A percentile compares a stretch with the other conserved stretches of the same genome.
Evolutionary conservation across 805 yeast genomes (phyloP).

Genomic region (Candida sanyiensis): DNA sequence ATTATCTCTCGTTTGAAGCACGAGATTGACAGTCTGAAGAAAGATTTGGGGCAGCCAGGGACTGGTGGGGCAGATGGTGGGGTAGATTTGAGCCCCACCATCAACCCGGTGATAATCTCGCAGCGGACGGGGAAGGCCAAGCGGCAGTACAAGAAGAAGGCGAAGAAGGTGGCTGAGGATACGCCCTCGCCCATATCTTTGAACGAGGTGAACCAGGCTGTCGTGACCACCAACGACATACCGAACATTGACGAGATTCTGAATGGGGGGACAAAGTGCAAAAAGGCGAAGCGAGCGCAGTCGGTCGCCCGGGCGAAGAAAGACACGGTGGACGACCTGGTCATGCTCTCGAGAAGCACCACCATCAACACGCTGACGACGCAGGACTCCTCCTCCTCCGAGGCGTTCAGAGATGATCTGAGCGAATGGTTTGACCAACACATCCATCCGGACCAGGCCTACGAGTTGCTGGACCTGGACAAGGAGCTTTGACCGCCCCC

Average conservation of each 20-base stretch:
- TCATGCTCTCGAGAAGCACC: constrained; percentile 15
- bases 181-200: constrained; percentile 24
- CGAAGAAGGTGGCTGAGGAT: constrained; percentile 10
- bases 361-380: constrained; percentile 18
- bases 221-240: constrained; percentile 1
- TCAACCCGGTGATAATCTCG: constrained; percentile 8
- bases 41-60: constrained; percentile 3
- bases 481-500: too few species aligned
- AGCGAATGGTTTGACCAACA: constrained; percentile 4
- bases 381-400: constrained; percentile 9
- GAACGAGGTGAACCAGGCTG: constrained; percentile 4
- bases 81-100: constrained; percentile 9
- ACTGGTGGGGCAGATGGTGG: constrained; percentile 10
- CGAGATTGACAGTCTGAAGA: constrained; percentile 31
- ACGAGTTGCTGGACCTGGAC: constrained; percentile 5
- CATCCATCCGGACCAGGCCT: neutral
- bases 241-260: constrained; percentile 10
- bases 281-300: neutral
- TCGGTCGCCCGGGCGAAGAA: neutral
- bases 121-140: constrained; percentile 18
- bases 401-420: constrained; percentile 10
- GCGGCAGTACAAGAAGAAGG: constrained; percentile 8
- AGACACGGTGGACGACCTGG: constrained; percentile 1
- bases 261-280: constrained; percentile 2
- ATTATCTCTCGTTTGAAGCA: constrained; percentile 34